Conservation (phyloP, 163 green algal genomes). For the Prototheca stagnorum region DNA sequence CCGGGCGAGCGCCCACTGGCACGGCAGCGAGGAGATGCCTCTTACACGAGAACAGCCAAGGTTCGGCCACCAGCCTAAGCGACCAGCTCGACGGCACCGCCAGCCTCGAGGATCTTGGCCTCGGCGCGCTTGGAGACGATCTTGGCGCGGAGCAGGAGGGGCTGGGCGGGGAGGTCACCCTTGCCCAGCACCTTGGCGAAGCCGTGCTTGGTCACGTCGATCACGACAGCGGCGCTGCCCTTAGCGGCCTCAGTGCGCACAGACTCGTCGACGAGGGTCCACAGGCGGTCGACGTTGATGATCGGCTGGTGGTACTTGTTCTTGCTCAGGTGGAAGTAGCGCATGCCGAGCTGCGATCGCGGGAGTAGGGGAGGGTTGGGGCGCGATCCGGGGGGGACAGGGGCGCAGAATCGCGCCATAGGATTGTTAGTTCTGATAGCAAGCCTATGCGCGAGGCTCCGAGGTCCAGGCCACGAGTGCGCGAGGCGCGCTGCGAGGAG, state of each 20-base stretch:
- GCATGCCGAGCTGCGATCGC: slow-evolving; percentile 83
- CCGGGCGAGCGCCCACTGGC: no score
- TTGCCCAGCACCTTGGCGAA: slow-evolving; percentile 74
- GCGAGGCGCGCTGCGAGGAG: no score
- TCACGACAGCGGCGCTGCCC: slow-evolving; percentile 62
- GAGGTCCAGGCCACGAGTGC: no score
- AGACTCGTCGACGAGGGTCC: slow-evolving; percentile 72
- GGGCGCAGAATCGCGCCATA: background rate
- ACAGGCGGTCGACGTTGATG: slow-evolving; percentile 96
- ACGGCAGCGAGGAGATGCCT: no score
- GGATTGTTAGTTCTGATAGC: no score
- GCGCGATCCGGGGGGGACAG: no score
- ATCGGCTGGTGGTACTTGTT: slow-evolving; percentile 92
- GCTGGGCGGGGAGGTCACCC: slow-evolving; percentile 80
- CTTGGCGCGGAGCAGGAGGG: slow-evolving; percentile 90
- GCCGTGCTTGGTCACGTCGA: slow-evolving; percentile 94
- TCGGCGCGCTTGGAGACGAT: slow-evolving; percentile 95
- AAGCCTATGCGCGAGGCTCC: no score
- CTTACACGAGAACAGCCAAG: slow-evolving; percentile 11
- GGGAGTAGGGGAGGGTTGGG: no score
- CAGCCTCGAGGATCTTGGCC: slow-evolving; percentile 94
- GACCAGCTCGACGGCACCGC: slow-evolving; percentile 58
- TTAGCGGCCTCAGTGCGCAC: slow-evolving; percentile 56
- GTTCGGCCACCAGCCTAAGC: slow-evolving; percentile 21
- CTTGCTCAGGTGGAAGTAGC: slow-evolving; percentile 86